phyloP scores from a whole-genome alignment of 345 rosid genomes.

The Viola odorata region DNA sequence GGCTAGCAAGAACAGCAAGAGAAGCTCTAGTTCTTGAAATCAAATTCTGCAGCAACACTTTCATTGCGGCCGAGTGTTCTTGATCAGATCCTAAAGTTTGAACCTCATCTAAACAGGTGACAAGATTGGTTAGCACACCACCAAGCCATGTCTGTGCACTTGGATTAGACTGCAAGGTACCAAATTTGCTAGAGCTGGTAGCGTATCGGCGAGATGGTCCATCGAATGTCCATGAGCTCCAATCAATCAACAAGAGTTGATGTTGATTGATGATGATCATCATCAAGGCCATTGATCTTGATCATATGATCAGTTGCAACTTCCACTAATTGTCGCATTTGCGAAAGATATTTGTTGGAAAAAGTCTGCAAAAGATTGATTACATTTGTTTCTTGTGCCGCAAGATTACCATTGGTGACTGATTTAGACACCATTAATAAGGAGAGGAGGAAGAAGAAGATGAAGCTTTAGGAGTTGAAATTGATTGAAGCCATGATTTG shows the following conservation, averaged over 20 bases:
- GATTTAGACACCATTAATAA: conserved; percentile 8
- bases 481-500: no score
- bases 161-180: background rate
- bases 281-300: background rate
- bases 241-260: conserved; percentile 12
- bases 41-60: conserved; percentile 4
- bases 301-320: background rate
- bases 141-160: conserved; percentile 14
- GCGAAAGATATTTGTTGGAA: conserved; percentile 2
- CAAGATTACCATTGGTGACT: background rate
- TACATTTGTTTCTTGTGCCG: background rate
- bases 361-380: background rate
- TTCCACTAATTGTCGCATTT: conserved; percentile 4
- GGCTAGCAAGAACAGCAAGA: conserved; percentile 5
- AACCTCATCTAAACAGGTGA: conserved; percentile 10
- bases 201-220: background rate
- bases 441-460: background rate
- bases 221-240: conserved; percentile 12
- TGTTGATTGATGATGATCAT: background rate
- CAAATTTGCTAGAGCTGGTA: background rate
- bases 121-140: conserved; percentile 15
- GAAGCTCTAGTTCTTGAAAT: conserved; percentile 11
- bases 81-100: background rate
- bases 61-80: background rate
- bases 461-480: background rate